Evolutionary conservation across 441 rosid species (phyloP).

Genomic region (Monsonia emarginata): DNA sequence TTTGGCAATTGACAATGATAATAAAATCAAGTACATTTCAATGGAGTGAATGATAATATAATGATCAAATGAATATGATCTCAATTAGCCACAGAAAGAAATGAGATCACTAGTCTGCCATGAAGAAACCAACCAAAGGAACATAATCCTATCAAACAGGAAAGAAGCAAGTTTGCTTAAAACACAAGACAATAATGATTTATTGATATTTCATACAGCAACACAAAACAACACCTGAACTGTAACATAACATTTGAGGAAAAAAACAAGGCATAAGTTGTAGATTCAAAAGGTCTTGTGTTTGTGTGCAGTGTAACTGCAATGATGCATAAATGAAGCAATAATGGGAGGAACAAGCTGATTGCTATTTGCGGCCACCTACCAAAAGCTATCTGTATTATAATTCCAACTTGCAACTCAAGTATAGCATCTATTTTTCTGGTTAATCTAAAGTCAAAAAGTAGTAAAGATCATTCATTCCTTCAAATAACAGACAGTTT

Average conservation of each 20-base stretch:
- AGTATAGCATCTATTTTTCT: background rate
- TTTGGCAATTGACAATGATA: too few relatives aligned
- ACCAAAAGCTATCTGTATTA: background rate
- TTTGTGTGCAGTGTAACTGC: background rate
- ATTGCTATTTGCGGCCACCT: background rate
- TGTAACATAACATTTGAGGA: background rate
- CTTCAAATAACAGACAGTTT: background rate
- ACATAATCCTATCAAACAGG: too few relatives aligned
- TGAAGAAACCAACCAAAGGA: too few relatives aligned
- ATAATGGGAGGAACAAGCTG: background rate
- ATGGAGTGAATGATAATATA: too few relatives aligned
- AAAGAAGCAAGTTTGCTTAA: too few relatives aligned
- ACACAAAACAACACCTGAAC: too few relatives aligned
- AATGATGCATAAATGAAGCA: background rate
- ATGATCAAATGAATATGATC: too few relatives aligned
- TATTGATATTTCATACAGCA: too few relatives aligned
- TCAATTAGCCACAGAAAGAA: too few relatives aligned
- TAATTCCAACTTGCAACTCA: conserved; percentile 3
- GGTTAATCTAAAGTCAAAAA: background rate
- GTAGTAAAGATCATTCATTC: background rate
- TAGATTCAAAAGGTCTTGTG: background rate
- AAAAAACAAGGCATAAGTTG: background rate
- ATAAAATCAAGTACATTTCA: too few relatives aligned
- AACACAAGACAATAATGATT: too few relatives aligned
- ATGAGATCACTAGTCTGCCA: too few relatives aligned